These are phyloP conservation scores for Didymella pomorum DNA, from an alignment of 2,329 filamentous ascomycete species.

Conservation along the genomic window DNA sequence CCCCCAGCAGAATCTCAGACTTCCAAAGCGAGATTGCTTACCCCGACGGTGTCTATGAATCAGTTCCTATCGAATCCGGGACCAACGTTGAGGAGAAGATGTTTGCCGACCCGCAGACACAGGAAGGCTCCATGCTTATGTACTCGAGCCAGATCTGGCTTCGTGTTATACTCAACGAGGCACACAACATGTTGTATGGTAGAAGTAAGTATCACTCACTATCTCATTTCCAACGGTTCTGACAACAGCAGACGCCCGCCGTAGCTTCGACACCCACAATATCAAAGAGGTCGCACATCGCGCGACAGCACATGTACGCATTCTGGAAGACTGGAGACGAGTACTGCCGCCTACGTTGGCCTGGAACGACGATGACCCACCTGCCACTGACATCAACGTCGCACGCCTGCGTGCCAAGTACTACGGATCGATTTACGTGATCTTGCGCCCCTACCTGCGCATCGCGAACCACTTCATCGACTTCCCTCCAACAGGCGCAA, in stretches of 20 bases:
- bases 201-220: constrained; percentile 30
- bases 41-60: constrained; percentile 65
- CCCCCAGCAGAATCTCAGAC: constrained; percentile 66
- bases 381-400: constrained; percentile 77
- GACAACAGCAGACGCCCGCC: constrained; percentile 45
- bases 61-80: constrained; percentile 32
- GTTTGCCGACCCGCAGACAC: constrained; percentile 20
- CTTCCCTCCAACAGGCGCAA: constrained; percentile 51
- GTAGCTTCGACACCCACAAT: constrained; percentile 46
- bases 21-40: constrained; percentile 70
- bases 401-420: constrained; percentile 92
- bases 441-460: constrained; percentile 79
- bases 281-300: constrained; percentile 41
- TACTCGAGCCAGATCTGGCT: constrained; percentile 70
- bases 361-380: constrained; percentile 73
- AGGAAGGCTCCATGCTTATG: constrained; percentile 58
- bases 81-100: constrained; percentile 16
- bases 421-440: constrained; percentile 90
- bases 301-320: constrained; percentile 48
- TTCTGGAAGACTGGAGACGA: constrained; percentile 63
- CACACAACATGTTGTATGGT: constrained; percentile 64
- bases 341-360: constrained; percentile 61
- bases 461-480: constrained; percentile 63
- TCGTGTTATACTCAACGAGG: constrained; percentile 64
- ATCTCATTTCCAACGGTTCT: constrained; percentile 16